Base-by-base conservation (phyloP, 23 red algal species). In the Cyanidioschyzon merolae region DNA sequence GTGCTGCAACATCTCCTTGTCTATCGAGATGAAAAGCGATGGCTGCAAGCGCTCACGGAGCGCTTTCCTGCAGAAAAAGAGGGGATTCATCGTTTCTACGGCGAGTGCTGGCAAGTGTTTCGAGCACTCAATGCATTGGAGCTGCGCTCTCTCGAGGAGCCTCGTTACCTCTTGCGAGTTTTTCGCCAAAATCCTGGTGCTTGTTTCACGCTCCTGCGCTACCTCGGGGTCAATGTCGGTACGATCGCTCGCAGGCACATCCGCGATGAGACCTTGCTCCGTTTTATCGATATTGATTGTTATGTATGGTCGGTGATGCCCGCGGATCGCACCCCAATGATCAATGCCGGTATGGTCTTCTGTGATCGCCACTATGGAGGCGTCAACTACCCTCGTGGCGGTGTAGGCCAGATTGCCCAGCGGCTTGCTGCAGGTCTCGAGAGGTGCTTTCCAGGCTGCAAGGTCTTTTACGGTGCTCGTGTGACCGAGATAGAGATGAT, bases 311-410 rank as follows among this genome's bases (percentile, higher is more conserved):
- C 86, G 37, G 91, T 96, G 15, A 83, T 78, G 24, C 38, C 59
- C 37, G 91, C 86, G 39, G 86, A 96, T 40, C 74, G 85, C 41
- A 90, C 91, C 39, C 91, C 91, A 0, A 90, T 96, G 91, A 96
- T 96, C 39, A 96, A 96, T 80, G 87, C 80, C 36, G 91, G 91
- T 21, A 96, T 96, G 91, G 91, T 96, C 29, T 96, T 96, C 86
- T 59, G 68, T 34, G 91, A 96, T 74, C 86, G 91, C n/a, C 91
- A 96, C 59, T 96, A 96, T 75, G 91, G 91, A 1, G 91, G 91
- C 12, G 84, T 90, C 27, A 85, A 90, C 68, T 96, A 96, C 75
- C 91, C 91, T 24, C 41, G 57, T 50, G 91, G 91, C 34, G 91
- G 91, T 2, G 91, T 96, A 0, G 91, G 91, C 0, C 75, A 27